A percentile compares a stretch with the other conserved stretches of the same genome.
These are phyloP conservation scores for Arctium lappa DNA, from an alignment of 129 eudicot genomes.

Conservation along the genomic window DNA sequence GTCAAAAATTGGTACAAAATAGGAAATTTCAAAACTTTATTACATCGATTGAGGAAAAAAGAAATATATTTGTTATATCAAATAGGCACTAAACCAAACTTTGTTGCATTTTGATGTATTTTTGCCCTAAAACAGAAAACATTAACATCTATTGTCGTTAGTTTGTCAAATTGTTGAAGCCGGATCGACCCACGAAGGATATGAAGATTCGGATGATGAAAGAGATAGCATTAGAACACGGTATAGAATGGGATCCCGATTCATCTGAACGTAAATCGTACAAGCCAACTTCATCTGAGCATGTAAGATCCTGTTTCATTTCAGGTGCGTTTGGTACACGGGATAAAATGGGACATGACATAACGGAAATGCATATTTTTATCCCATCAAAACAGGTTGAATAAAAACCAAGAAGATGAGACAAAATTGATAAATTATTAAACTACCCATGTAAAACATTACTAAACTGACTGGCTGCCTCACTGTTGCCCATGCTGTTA, in stretches of 20 bases:
- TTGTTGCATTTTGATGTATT: neutral
- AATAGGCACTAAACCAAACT: neutral
- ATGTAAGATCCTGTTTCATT: slow-evolving; percentile 26
- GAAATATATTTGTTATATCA: too few species aligned
- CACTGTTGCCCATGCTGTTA: too few species aligned
- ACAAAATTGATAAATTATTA: too few species aligned
- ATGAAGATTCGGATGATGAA: slow-evolving; percentile 63
- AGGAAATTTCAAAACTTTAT: too few species aligned
- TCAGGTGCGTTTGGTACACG: neutral
- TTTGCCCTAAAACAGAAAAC: neutral
- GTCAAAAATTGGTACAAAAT: neutral
- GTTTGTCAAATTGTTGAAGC: slow-evolving; percentile 50
- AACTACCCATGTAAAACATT: too few species aligned
- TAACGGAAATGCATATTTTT: neutral
- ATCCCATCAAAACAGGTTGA: neutral
- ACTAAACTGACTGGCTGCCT: too few species aligned
- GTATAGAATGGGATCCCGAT: slow-evolving; percentile 58
- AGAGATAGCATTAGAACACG: slow-evolving; percentile 61
- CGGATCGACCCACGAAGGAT: slow-evolving; percentile 41
- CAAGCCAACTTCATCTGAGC: slow-evolving; percentile 24
- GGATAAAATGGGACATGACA: neutral
- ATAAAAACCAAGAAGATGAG: neutral
- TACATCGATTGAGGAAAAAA: too few species aligned
- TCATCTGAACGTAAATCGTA: slow-evolving; percentile 40
- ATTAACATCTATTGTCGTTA: neutral